A percentile compares a stretch with the other conserved stretches of the same genome.
Evolutionary conservation across 2,329 filamentous ascomycete species (phyloP).

Genomic region (Coniochaeta sp.): DNA sequence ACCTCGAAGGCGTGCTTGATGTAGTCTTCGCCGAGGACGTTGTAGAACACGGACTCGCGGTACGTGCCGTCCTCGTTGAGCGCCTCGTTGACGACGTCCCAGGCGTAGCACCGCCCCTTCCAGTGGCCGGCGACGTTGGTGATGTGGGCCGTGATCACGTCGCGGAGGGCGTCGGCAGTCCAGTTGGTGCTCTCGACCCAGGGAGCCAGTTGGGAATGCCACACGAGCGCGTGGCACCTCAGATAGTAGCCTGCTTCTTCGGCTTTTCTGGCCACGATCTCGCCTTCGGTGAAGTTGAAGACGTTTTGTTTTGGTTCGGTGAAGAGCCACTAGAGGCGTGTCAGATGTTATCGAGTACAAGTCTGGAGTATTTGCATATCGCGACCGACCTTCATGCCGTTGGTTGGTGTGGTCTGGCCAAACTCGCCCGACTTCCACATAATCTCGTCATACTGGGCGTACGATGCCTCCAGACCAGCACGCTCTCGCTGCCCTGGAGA

Average conservation of each 20-base stretch:
- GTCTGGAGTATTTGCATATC: neutral
- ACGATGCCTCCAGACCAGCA: constrained; percentile 38
- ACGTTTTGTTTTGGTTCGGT: constrained; percentile 49
- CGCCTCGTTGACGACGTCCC: constrained; percentile 53
- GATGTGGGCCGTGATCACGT: constrained; percentile 45
- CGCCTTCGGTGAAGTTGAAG: constrained; percentile 55
- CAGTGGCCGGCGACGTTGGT: constrained; percentile 38
- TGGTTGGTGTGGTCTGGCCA: constrained; percentile 54
- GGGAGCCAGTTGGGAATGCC: constrained; percentile 39
- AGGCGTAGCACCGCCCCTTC: constrained; percentile 42
- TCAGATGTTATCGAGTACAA: neutral
- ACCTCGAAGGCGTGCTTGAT: constrained; percentile 44
- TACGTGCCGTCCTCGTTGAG: constrained; percentile 47
- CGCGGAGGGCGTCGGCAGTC: constrained; percentile 43
- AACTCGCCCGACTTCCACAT: constrained; percentile 48
- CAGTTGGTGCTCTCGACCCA: constrained; percentile 41
- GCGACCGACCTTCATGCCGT: constrained; percentile 39
- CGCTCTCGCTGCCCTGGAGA: constrained; percentile 28
- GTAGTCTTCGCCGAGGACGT: constrained; percentile 43
- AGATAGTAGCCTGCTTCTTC: constrained; percentile 35
- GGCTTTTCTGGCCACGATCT: constrained; percentile 38
- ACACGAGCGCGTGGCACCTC: constrained; percentile 49
- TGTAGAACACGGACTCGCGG: constrained; percentile 39
- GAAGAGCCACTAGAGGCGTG: constrained; percentile 40
- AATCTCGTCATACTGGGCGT: constrained; percentile 46